Evolutionary conservation across 768 basidiomycete species (phyloP).

Genomic region (Coprinopsis strossmayeri): DNA sequence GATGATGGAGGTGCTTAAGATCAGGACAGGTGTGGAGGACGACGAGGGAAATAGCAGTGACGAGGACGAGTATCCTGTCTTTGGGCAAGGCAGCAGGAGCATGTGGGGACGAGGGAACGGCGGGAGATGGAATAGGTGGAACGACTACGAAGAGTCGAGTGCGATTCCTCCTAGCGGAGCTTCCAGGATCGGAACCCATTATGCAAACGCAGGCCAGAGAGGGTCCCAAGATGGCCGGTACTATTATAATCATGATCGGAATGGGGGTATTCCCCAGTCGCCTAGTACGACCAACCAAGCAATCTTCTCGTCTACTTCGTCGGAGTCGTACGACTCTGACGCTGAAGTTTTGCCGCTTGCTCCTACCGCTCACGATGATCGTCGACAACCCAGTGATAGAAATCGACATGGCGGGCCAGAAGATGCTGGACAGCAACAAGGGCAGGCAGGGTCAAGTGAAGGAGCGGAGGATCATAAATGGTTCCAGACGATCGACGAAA

Average conservation of each 20-base stretch:
- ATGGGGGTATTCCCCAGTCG: slow-evolving; percentile 15
- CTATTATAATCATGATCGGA: slow-evolving; percentile 52
- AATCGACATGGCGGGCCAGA: background rate
- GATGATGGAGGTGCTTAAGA: slow-evolving; percentile 97
- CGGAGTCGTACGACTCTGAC: slow-evolving; percentile 75
- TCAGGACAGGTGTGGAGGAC: slow-evolving; percentile 91
- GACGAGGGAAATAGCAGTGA: slow-evolving; percentile 60
- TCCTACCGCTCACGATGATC: slow-evolving; percentile 29
- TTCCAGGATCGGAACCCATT: slow-evolving; percentile 50
- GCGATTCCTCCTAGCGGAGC: slow-evolving; percentile 27
- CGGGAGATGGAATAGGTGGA: slow-evolving; percentile 35
- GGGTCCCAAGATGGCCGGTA: no score
- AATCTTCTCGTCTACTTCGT: slow-evolving; percentile 65
- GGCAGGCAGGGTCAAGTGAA: slow-evolving; percentile 14
- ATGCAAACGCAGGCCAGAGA: slow-evolving; percentile 29
- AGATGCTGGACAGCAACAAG: slow-evolving; percentile 10
- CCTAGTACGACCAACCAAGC: slow-evolving; percentile 17
- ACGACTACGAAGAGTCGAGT: slow-evolving; percentile 36
- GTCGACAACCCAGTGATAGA: slow-evolving; percentile 6
- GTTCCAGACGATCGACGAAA: slow-evolving; percentile 94
- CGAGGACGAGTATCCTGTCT: slow-evolving; percentile 39
- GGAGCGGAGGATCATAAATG: slow-evolving; percentile 81
- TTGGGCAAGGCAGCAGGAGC: slow-evolving; percentile 25
- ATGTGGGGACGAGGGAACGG: slow-evolving; percentile 24
- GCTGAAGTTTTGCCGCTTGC: slow-evolving; percentile 76